These are phyloP conservation scores for Pythium phragmiticola DNA, from an alignment of 352 stramenopile genomes.

Conservation along the genomic window DNA sequence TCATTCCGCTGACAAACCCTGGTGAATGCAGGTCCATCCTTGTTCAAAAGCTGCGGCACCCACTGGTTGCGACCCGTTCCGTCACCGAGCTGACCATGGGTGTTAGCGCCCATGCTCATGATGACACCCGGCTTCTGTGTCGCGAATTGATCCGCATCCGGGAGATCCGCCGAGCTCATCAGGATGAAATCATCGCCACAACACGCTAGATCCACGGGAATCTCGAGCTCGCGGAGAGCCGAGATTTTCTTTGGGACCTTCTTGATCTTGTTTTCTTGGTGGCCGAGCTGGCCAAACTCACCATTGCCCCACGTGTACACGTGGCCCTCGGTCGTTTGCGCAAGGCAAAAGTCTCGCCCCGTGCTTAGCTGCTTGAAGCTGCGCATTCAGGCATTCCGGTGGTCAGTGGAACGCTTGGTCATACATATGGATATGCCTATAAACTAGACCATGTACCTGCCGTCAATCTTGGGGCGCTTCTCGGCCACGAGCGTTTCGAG, in stretches of 20 bases:
- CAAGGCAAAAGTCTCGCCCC: slow-evolving; percentile 59
- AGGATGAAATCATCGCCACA: slow-evolving; percentile 73
- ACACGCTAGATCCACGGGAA: slow-evolving; percentile 56
- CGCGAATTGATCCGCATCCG: slow-evolving; percentile 76
- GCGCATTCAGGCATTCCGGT: not conserved
- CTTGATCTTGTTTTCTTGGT: slow-evolving; percentile 87
- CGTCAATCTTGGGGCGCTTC: slow-evolving; percentile 75
- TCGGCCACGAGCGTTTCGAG: slow-evolving; percentile 68
- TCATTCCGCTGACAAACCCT: slow-evolving; percentile 28
- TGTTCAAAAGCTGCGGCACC: slow-evolving; percentile 78
- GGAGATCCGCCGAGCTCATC: slow-evolving; percentile 64
- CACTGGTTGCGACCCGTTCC: slow-evolving; percentile 77
- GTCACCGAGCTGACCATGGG: slow-evolving; percentile 65
- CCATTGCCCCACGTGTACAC: slow-evolving; percentile 82
- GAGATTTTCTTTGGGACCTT: slow-evolving; percentile 86
- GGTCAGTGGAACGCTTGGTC: not conserved
- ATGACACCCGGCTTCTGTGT: slow-evolving; percentile 72
- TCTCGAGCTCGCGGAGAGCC: slow-evolving; percentile 71
- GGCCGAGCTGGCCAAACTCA: slow-evolving; percentile 70
- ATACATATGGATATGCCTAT: slow-evolving; percentile 2
- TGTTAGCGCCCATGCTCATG: slow-evolving; percentile 81
- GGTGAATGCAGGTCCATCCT: slow-evolving; percentile 55
- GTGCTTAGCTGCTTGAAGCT: slow-evolving; percentile 59
- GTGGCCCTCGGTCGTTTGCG: slow-evolving; percentile 59
- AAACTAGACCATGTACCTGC: slow-evolving; percentile 36